Conservation (phyloP, 2,329 filamentous ascomycete species). For the Aspergillus fructus region DNA sequence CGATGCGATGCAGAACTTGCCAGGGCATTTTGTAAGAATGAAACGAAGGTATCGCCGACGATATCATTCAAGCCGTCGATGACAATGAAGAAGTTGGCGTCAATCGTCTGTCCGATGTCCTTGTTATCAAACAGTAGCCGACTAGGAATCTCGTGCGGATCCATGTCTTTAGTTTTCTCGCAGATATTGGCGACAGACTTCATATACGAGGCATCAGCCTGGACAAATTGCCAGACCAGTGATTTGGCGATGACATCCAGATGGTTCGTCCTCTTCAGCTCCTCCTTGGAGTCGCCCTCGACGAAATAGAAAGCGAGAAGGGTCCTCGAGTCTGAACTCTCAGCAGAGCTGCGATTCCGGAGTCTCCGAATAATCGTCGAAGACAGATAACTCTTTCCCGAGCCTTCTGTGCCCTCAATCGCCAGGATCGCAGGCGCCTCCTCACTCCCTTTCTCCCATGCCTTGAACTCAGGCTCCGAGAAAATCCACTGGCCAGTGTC, state of each 20-base stretch:
- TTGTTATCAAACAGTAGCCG: slow-evolving; percentile 14
- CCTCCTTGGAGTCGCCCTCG: slow-evolving; percentile 19
- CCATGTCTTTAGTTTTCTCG: slow-evolving; percentile 12
- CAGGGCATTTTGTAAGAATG: slow-evolving; percentile 18
- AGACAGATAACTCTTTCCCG: slow-evolving; percentile 18
- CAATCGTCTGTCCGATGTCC: slow-evolving; percentile 14
- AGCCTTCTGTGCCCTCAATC: slow-evolving; percentile 17
- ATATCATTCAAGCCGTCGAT: slow-evolving; percentile 53
- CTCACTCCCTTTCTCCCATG: slow-evolving; percentile 10
- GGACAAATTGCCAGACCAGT: slow-evolving; percentile 20
- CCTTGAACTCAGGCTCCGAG: slow-evolving; percentile 11
- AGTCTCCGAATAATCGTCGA: slow-evolving; percentile 17
- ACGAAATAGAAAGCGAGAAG: slow-evolving; percentile 20
- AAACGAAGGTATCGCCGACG: slow-evolving; percentile 19
- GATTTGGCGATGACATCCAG: slow-evolving; percentile 18
- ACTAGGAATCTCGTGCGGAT: slow-evolving; percentile 16
- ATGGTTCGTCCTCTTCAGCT: slow-evolving; percentile 11
- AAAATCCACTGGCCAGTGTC: slow-evolving; percentile 20
- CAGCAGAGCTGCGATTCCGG: slow-evolving; percentile 9
- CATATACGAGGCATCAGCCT: slow-evolving; percentile 17
- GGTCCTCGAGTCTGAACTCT: slow-evolving; percentile 11
- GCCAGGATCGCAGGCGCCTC: slow-evolving; percentile 10
- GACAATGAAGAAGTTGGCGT: slow-evolving; percentile 39
- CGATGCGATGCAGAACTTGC: slow-evolving; percentile 3
- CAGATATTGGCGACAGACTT: slow-evolving; percentile 20